Evolutionary conservation across 1,139 yeast species (phyloP), one percentile per base, ranked within the genome.

Genomic region (Pichia cactophila): DNA sequence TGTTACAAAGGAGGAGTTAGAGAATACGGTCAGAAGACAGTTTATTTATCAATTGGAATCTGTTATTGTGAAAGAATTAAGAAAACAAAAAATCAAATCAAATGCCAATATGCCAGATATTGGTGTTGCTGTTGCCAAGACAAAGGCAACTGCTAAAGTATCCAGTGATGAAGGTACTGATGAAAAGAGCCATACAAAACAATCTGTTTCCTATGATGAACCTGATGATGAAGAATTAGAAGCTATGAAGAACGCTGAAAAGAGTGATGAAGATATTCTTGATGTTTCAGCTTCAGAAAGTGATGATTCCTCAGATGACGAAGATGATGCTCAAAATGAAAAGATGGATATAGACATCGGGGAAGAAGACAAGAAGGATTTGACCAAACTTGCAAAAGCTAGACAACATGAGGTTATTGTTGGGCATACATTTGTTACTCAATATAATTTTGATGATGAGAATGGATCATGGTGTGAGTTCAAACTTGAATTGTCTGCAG

Each of bases 161-260:
- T 71, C 67, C 26, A 70, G 67, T 47, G 86, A 77, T 51, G 86
- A 74, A 44, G 89, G 83, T 61, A 86, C 83, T 47, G 86, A 83
- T 57, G 69, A 73, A 55, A 77, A 74, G 60, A 70, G 76, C 51
- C 81, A 80, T 59, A 74, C 80, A 37, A 88, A 88, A 64, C 95
- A 89, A 69, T 83, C 95, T 28, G 95, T 88, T 41, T 86, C 96
- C 0, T 90, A 89, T 61, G 97, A 88, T 58, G 96, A 83, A 20
- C 96, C 96, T 31, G 97, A 89, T 69, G 97, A 87, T 54, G 97
- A 87, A 44, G 96, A 88, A 65, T 71, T 86, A 52, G 96, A 86
- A 66, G 83, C 86, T 43, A 86, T 86, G 90, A 82, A 82, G 67
- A 78, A 77, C 62, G 95, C 90, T 42, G 92, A 83, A 65, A 79